phyloP scores from a whole-genome alignment of 163 green algal genomes.

The Scenedesmus sp. region DNA sequence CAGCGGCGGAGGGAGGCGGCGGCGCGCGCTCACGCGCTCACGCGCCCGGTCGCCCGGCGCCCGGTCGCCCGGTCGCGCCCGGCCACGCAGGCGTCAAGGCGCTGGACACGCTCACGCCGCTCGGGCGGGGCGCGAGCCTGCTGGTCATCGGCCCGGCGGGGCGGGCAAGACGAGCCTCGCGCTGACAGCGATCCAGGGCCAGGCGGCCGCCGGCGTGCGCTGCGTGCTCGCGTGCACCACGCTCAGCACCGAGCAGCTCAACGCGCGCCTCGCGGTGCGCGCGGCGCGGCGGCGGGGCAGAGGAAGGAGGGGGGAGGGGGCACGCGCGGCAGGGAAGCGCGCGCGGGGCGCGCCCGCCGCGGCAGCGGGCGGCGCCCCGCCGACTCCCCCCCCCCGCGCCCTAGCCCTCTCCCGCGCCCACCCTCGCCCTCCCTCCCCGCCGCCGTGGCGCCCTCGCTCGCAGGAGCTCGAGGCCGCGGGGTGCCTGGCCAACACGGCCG shows the following conservation, averaged over 20 bases:
- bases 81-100: conserved; percentile 55
- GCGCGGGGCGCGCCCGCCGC: too few species aligned
- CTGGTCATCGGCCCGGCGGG: conserved; percentile 72
- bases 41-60: too few species aligned
- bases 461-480: conserved; percentile 44
- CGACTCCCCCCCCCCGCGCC: too few species aligned
- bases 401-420: too few species aligned
- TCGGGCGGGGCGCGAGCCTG: conserved; percentile 86
- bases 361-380: too few species aligned
- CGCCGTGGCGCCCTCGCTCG: neutral
- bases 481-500: conserved; percentile 70
- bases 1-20: too few species aligned
- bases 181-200: conserved; percentile 75
- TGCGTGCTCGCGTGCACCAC: conserved; percentile 78
- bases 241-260: conserved; percentile 40
- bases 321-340: conserved; percentile 34
- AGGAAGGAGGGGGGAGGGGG: conserved; percentile 17
- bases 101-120: conserved; percentile 86
- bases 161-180: conserved; percentile 76
- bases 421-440: too few species aligned
- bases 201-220: conserved; percentile 51
- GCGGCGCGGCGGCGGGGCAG: conserved; percentile 7
- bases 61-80: neutral
- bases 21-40: neutral
- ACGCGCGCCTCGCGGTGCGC: conserved; percentile 20